These are phyloP conservation scores for Cyberlindnera maclurae DNA, from an alignment of 805 yeast genomes.

Conservation along the genomic window DNA sequence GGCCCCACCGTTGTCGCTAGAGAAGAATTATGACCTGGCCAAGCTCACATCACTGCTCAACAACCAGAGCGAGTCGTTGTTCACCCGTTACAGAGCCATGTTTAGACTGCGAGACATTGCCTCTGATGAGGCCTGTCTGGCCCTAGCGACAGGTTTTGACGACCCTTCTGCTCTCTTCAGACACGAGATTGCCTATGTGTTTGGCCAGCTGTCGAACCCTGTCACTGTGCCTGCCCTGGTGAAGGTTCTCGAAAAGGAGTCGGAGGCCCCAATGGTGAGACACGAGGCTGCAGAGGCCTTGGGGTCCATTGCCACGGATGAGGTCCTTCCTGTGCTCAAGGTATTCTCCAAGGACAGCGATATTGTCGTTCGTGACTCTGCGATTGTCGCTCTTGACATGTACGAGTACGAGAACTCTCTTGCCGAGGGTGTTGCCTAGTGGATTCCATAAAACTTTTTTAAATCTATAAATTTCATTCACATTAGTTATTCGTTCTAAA, in stretches of 20 bases:
- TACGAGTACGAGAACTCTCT: slow-evolving; percentile 87
- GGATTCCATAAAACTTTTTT: background rate
- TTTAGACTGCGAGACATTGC: slow-evolving; percentile 94
- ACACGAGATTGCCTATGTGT: slow-evolving; percentile 97
- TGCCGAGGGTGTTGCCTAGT: slow-evolving; percentile 27
- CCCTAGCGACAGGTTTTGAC: slow-evolving; percentile 81
- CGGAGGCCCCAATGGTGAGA: slow-evolving; percentile 97
- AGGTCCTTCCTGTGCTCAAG: slow-evolving; percentile 82
- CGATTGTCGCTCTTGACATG: slow-evolving; percentile 96
- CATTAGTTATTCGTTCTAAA: slow-evolving; percentile 84
- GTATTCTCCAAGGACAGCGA: slow-evolving; percentile 75
- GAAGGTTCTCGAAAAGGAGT: slow-evolving; percentile 66
- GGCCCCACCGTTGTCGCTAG: slow-evolving; percentile 91
- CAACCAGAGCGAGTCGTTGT: slow-evolving; percentile 70
- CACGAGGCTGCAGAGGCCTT: slow-evolving; percentile 99
- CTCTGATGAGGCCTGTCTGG: slow-evolving; percentile 85
- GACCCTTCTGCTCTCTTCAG: slow-evolving; percentile 92
- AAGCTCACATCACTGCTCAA: slow-evolving; percentile 64
- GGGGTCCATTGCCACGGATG: slow-evolving; percentile 95
- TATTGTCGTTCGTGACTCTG: slow-evolving; percentile 91
- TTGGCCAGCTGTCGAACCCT: slow-evolving; percentile 95
- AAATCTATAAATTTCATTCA: background rate
- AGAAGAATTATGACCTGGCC: slow-evolving; percentile 50
- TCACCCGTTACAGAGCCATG: slow-evolving; percentile 97
- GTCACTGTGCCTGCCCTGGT: slow-evolving; percentile 83